Percentiles rank a stretch among this genome's conserved stretches.
Evolutionary conservation across 495 filamentous ascomycete genomes (phyloP).

Genomic region (Lasiosphaeria hispida): DNA sequence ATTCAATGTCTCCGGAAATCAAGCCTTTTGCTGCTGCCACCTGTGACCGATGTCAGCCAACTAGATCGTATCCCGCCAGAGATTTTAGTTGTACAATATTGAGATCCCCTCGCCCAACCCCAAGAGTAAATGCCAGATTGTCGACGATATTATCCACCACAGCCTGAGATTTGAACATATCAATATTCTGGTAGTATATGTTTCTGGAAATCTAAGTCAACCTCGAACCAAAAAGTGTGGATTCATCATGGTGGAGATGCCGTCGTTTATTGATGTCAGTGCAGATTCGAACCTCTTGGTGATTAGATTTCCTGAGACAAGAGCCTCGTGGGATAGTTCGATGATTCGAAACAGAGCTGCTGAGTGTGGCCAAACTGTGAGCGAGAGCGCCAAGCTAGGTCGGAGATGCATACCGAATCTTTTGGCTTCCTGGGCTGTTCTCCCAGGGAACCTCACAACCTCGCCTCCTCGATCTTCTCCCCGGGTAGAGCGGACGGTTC

Average conservation of each 20-base stretch:
- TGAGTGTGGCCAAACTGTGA: constrained; percentile 7
- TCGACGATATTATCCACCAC: constrained; percentile 79
- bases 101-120: constrained; percentile 57
- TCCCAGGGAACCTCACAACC: constrained; percentile 38
- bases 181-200: constrained; percentile 85
- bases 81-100: constrained; percentile 55
- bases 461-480: constrained; percentile 12
- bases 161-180: constrained; percentile 71
- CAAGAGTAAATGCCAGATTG: constrained; percentile 77
- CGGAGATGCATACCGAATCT: constrained; percentile 32
- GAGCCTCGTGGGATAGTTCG: constrained; percentile 65
- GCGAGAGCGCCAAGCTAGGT: neutral
- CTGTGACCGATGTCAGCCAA: constrained; percentile 29
- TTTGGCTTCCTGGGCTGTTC: constrained; percentile 33
- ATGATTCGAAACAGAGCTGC: constrained; percentile 63
- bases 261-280: too few species aligned
- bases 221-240: too few species aligned
- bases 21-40: constrained; percentile 57
- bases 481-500: constrained; percentile 4
- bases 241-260: too few species aligned
- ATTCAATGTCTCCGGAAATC: constrained; percentile 29
- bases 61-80: neutral
- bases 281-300: constrained; percentile 67
- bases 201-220: constrained; percentile 53
- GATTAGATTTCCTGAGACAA: constrained; percentile 59